Conservation (phyloP, 208 protist species). For the Leishmania lainsoni region DNA sequence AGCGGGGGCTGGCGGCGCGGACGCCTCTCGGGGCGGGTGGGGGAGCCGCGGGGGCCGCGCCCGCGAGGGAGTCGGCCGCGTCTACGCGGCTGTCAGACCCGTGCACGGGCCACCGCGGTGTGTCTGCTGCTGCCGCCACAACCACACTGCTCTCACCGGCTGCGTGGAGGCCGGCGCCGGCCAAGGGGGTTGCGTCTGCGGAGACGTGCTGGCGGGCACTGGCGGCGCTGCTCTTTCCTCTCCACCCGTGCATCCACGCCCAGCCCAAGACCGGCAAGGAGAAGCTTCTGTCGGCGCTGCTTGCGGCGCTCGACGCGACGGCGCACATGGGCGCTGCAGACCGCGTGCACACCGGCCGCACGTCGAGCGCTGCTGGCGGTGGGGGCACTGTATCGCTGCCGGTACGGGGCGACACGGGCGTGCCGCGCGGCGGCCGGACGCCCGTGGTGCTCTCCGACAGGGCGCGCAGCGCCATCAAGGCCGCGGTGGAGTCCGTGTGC, state of each 20-base stretch:
- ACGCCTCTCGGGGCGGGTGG: no score
- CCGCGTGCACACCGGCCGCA: neutral
- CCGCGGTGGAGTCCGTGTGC: constrained; percentile 57
- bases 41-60: no score
- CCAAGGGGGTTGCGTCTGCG: neutral
- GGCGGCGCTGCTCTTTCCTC: constrained; percentile 38
- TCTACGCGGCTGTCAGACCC: no score
- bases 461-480: constrained; percentile 34
- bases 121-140: no score
- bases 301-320: constrained; percentile 31
- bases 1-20: neutral
- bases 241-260: constrained; percentile 35
- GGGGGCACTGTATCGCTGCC: neutral
- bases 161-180: no score
- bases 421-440: neutral
- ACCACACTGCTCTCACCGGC: no score
- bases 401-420: neutral
- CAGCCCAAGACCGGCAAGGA: constrained; percentile 46
- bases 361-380: neutral
- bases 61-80: no score
- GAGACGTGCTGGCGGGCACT: constrained; percentile 54
- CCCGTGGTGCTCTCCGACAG: constrained; percentile 14
- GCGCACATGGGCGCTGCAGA: neutral
- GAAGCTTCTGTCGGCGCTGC: constrained; percentile 35
- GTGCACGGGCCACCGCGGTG: no score